Base-by-base conservation (phyloP, 768 basidiomycete species). In the Tulasnella sp. region DNA sequence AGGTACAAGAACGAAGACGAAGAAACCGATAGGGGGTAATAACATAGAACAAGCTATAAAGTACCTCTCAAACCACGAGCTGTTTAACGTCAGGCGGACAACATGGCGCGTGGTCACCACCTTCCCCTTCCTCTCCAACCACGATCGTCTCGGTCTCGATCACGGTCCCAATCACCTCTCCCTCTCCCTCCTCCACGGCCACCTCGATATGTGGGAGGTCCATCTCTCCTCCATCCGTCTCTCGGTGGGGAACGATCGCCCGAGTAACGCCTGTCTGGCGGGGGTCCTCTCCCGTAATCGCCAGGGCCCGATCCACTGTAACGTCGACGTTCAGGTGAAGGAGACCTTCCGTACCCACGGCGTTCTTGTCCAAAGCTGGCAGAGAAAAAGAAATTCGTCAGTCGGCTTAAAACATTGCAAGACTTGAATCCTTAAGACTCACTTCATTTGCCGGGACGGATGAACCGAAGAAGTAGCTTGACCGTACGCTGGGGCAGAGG, bases 381-480 rank as follows among this genome's bases (percentile, higher is more conserved):
- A 16, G 55, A 61, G 32, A 20, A 5, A 35, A 46, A 57, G 46
- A 26, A 44, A 13, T 9, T 37, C 32, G 61, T 61, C 37, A 55
- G 48, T 40, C 26, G 10, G 7, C 32, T 23, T 1, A 20, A 51
- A 55, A 11, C 40, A 23, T 37, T 11, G 18, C 29, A 1, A 61
- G 39, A n/a, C 23, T 2, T 10, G 35, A 13, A 75, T 55, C 35
- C 35, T 35, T 3, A 26, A 29, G n/a, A 69, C 75, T 61, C 55
- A 76, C 75, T 67, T 55, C 20, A 55, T 76, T 39, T 67, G 75
- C 13, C 75, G 75, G 16, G 75, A 76, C 5, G 57, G 48, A 35
- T 69, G 75, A 39, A 67, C 39, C 23, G 75, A 10, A 57, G 75
- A 51, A 0, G 4, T 29, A 37, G 20, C 15, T 26, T 72, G 71